Evolutionary conservation across 2,329 filamentous ascomycete species (phyloP).

Genomic region (Claviceps paspali): DNA sequence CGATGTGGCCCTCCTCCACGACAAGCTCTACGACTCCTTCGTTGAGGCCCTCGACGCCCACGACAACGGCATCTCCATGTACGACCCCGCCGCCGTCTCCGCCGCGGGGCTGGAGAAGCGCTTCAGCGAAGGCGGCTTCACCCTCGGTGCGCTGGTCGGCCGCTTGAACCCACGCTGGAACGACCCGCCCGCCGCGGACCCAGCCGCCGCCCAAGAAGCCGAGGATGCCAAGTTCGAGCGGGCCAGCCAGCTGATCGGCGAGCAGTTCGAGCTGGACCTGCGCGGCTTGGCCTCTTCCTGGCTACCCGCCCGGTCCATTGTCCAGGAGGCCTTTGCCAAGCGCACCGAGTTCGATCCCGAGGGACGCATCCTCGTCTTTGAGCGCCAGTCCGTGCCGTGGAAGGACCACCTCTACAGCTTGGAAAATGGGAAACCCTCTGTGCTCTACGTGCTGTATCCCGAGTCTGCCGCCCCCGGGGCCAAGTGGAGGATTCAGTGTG

Average conservation of each 20-base stretch:
- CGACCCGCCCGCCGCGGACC: constrained; percentile 39
- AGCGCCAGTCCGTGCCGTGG: constrained; percentile 71
- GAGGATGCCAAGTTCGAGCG: constrained; percentile 69
- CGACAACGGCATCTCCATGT: constrained; percentile 83
- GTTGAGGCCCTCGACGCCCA: constrained; percentile 94
- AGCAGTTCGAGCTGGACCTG: constrained; percentile 72
- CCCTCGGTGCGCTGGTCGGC: constrained; percentile 67
- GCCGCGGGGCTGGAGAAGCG: constrained; percentile 64
- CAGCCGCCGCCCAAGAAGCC: constrained; percentile 43
- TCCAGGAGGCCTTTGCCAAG: constrained; percentile 58
- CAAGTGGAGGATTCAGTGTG: constrained; percentile 89
- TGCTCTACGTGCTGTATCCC: constrained; percentile 82
- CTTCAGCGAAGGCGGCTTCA: constrained; percentile 72
- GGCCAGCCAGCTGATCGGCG: constrained; percentile 73
- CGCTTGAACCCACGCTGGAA: constrained; percentile 73
- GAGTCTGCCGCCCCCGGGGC: constrained; percentile 60
- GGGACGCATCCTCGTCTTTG: constrained; percentile 70
- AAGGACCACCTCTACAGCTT: constrained; percentile 89
- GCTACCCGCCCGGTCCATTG: constrained; percentile 73
- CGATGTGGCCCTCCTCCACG: constrained; percentile 62
- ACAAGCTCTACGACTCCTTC: constrained; percentile 85
- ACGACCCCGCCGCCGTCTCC: constrained; percentile 55
- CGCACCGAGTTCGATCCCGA: constrained; percentile 53
- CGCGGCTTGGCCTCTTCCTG: constrained; percentile 61
- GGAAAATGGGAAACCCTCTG: constrained; percentile 45